Percentiles rank a stretch among this genome's conserved stretches.
These are phyloP conservation scores for Cupressus sempervirens DNA, from an alignment of 75 land plant genomes.

Conservation along the genomic window DNA sequence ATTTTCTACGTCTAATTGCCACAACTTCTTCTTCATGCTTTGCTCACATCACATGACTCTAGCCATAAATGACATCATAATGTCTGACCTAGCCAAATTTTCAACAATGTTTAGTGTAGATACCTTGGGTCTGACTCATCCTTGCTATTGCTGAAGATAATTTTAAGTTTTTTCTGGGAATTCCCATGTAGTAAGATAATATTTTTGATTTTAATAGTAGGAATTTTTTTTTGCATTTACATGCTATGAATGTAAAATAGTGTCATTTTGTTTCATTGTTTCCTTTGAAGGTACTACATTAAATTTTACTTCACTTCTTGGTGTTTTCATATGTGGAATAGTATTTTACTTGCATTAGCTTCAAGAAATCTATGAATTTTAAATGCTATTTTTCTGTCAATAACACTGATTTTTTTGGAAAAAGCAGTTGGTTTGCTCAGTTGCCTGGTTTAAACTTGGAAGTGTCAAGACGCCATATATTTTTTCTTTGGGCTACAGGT, in stretches of 20 bases:
- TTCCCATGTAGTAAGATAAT: neutral
- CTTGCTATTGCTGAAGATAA: neutral
- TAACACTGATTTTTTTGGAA: neutral
- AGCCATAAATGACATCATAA: no score
- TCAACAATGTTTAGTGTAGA: neutral
- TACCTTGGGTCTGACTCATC: neutral
- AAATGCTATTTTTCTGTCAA: neutral
- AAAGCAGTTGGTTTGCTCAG: slow-evolving; percentile 31
- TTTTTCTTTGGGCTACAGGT: slow-evolving; percentile 40
- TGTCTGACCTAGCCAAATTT: no score
- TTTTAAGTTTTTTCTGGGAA: neutral
- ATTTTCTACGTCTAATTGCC: no score
- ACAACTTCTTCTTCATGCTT: no score
- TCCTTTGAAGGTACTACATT: neutral
- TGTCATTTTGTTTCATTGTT: neutral
- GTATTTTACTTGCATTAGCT: neutral
- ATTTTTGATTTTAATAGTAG: neutral
- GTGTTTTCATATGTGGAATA: neutral
- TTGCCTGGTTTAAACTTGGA: slow-evolving; percentile 25
- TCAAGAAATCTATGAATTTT: neutral
- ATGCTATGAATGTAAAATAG: neutral
- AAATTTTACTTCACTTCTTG: neutral
- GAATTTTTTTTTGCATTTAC: neutral
- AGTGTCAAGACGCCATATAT: slow-evolving; percentile 29
- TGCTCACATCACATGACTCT: no score